Base-by-base conservation (phyloP, 805 yeast species). In the Trichomonascus vanleenenianus region DNA sequence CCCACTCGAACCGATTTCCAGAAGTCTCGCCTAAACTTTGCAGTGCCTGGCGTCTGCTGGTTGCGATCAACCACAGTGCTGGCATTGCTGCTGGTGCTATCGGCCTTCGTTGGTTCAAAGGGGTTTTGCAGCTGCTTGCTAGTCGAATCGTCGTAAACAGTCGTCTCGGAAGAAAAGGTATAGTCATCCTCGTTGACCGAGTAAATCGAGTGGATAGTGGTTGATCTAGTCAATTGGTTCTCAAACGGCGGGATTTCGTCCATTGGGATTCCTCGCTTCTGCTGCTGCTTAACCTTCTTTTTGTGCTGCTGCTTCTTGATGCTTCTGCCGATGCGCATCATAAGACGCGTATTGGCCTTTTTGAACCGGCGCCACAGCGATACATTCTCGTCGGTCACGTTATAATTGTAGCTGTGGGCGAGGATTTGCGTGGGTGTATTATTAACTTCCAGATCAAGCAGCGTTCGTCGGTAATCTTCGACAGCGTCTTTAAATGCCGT, bases 1-100 rank as follows among this genome's bases (percentile, higher is more conserved):
- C 94, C 94, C 16, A 85, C 93, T 43, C 73, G 73, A 27, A 84
- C 81, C 51, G 76, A 79, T 60, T 84, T 84, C 94, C 94, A 84
- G 50, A 69, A 71, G 45, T 74, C 75, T 18, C 74, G 76, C 51
- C 68, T 70, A 59, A 78, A 78, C 34, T 65, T 57, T n/a, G 70
- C 69, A 3, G 55, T 53, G 30, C 62, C 64, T 5, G 64, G 48
- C 2, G 66, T 60, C 2, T 56, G 53, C 30, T 48, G 37, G 14
- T 47, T 39, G 6, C 52, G 50, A 45, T 61, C 63, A 30, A 63
- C 40, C 30, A 63, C 54, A 1, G 56, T 41, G 20, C 52, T 19
- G 40, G 32, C 33, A 33, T 15, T 22, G 39, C 19, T 15, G 10
- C n/a, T 31, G 37, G 30, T 27, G 27, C 16, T 14, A 11, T 14